Evolutionary conservation across 495 filamentous ascomycete genomes (phyloP).

Genomic region (Aspergillus avenaceus): DNA sequence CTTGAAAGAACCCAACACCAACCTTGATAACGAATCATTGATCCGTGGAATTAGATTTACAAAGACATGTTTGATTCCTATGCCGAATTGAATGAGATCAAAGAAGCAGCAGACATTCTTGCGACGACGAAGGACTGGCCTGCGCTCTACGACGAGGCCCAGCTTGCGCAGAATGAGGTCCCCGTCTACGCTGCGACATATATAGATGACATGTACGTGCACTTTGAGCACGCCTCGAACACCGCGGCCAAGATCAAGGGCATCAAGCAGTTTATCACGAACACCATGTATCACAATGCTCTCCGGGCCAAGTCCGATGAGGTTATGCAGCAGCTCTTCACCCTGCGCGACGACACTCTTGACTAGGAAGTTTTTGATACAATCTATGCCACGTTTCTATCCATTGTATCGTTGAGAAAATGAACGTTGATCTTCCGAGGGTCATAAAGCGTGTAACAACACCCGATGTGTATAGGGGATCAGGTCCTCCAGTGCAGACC

Average conservation of each 20-base stretch:
- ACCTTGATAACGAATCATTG: neutral
- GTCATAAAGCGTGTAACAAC: too few relatives aligned
- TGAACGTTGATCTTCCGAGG: too few relatives aligned
- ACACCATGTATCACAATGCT: conserved; percentile 81
- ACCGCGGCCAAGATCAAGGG: conserved; percentile 74
- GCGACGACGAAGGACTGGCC: conserved; percentile 67
- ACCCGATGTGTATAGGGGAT: too few relatives aligned
- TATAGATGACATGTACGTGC: conserved; percentile 93
- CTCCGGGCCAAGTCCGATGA: conserved; percentile 68
- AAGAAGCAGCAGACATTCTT: conserved; percentile 62
- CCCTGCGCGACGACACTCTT: conserved; percentile 65
- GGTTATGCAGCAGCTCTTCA: conserved; percentile 66
- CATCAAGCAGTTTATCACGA: conserved; percentile 79
- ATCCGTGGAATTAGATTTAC: too few relatives aligned
- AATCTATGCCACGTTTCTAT: neutral
- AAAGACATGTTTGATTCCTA: conserved; percentile 77
- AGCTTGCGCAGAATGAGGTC: conserved; percentile 73
- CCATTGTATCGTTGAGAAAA: too few relatives aligned
- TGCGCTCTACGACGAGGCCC: conserved; percentile 66
- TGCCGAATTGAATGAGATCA: conserved; percentile 61
- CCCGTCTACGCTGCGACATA: conserved; percentile 87
- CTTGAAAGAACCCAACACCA: neutral
- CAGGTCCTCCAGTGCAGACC: too few relatives aligned
- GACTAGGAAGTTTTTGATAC: too few relatives aligned
- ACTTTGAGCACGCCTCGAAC: conserved; percentile 64